These are phyloP conservation scores for Metarhizium rileyi DNA, from an alignment of 2,329 filamentous ascomycete genomes.

Conservation along the genomic window DNA sequence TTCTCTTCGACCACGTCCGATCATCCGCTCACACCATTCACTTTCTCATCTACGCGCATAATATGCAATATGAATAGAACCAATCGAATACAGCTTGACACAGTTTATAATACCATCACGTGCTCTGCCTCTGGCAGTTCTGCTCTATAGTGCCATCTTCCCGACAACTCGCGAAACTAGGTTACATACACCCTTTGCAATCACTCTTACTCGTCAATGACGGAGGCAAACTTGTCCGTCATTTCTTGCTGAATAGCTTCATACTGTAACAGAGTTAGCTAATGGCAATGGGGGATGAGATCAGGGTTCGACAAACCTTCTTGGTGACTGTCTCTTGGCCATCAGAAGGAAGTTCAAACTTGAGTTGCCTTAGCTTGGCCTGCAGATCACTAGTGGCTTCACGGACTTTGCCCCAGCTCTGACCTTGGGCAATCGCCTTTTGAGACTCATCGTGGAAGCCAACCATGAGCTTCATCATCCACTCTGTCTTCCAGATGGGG, in stretches of 20 bases:
- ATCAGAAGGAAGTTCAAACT: slow-evolving; percentile 88
- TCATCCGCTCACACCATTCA: not conserved
- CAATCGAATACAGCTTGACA: not conserved
- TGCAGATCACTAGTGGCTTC: slow-evolving; percentile 86
- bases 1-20: not conserved
- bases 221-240: slow-evolving; percentile 94
- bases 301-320: slow-evolving; percentile 51
- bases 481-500: slow-evolving; percentile 98
- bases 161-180: slow-evolving; percentile 8
- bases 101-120: slow-evolving; percentile 1
- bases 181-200: not conserved
- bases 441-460: slow-evolving; percentile 96
- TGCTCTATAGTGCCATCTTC: slow-evolving; percentile 20
- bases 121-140: slow-evolving; percentile 7
- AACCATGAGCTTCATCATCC: slow-evolving; percentile 99
- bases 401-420: slow-evolving; percentile 85
- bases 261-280: slow-evolving; percentile 54
- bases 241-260: slow-evolving; percentile 84
- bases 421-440: slow-evolving; percentile 85
- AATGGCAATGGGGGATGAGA: not conserved
- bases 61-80: not conserved
- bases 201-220: slow-evolving; percentile 73
- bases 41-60: not conserved
- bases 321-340: slow-evolving; percentile 71
- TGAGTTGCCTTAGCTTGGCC: slow-evolving; percentile 76